Evolutionary conservation across 2,329 filamentous ascomycete species (phyloP).

Genomic region (Fusarium sp.): DNA sequence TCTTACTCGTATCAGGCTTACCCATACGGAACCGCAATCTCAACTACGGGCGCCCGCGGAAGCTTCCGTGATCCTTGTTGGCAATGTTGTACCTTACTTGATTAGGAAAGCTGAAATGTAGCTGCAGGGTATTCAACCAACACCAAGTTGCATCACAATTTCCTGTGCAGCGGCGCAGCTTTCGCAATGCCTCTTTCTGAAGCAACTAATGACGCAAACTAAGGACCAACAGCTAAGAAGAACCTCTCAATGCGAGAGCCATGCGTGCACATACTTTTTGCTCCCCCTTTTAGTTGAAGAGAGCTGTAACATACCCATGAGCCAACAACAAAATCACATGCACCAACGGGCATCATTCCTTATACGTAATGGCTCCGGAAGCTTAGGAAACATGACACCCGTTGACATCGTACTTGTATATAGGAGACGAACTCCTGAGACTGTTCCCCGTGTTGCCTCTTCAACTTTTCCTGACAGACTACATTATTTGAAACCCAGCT

Average conservation of each 20-base stretch:
- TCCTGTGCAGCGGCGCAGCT: neutral
- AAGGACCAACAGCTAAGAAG: neutral
- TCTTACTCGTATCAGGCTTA: neutral
- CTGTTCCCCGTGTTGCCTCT: neutral
- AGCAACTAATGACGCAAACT: neutral
- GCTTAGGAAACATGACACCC: fast-evolving
- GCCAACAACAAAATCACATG: neutral
- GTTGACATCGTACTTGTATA: neutral
- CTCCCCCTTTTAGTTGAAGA: neutral
- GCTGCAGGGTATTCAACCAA: neutral
- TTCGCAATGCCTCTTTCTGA: neutral
- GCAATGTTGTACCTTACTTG: neutral
- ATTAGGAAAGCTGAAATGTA: neutral
- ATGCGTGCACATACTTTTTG: neutral
- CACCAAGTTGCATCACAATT: neutral
- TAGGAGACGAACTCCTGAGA: neutral
- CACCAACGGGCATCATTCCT: neutral
- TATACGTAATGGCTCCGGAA: neutral
- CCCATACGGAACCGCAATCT: neutral
- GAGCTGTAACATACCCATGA: neutral
- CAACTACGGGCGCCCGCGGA: neutral
- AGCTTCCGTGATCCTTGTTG: neutral
- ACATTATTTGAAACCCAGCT: neutral
- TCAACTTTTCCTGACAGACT: neutral
- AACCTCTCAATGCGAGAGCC: neutral